Conservation (phyloP, 2,329 filamentous ascomycete species). For the Hypoxylon sp. region DNA sequence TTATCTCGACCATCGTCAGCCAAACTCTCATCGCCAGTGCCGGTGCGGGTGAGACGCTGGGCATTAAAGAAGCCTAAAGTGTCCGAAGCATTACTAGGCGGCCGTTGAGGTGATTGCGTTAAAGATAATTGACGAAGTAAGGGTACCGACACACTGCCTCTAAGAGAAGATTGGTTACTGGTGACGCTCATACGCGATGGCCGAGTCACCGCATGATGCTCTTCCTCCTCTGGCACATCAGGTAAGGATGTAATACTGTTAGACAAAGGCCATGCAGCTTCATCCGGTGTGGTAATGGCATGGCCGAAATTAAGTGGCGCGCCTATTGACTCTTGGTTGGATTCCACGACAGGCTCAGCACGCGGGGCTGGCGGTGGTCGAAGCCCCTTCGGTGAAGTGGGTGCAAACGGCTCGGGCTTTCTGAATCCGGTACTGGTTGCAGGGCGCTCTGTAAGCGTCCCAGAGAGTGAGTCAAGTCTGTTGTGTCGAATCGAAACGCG, state of each 20-base stretch:
- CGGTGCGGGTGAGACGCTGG: slow-evolving; percentile 55
- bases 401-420: slow-evolving; percentile 60
- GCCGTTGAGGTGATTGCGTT: slow-evolving; percentile 54
- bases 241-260: slow-evolving; percentile 62
- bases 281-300: slow-evolving; percentile 61
- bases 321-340: slow-evolving; percentile 25
- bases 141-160: slow-evolving; percentile 70
- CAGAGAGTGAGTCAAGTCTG: slow-evolving; percentile 58
- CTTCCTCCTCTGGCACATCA: slow-evolving; percentile 76
- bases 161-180: slow-evolving; percentile 67
- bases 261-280: slow-evolving; percentile 63
- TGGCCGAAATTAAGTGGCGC: slow-evolving; percentile 52
- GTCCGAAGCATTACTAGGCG: slow-evolving; percentile 66
- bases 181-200: slow-evolving; percentile 62
- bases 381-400: slow-evolving; percentile 34
- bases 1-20: slow-evolving; percentile 60
- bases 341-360: slow-evolving; percentile 27
- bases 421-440: slow-evolving; percentile 63
- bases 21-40: slow-evolving; percentile 46
- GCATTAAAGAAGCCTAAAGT: slow-evolving; percentile 63
- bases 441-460: slow-evolving; percentile 60
- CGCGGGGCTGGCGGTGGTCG: slow-evolving; percentile 28
- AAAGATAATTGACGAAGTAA: slow-evolving; percentile 64
- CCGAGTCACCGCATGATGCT: slow-evolving; percentile 59
- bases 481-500: slow-evolving; percentile 64